phyloP scores from a whole-genome alignment of 1,139 yeast species.

The Diutina catenulata region DNA sequence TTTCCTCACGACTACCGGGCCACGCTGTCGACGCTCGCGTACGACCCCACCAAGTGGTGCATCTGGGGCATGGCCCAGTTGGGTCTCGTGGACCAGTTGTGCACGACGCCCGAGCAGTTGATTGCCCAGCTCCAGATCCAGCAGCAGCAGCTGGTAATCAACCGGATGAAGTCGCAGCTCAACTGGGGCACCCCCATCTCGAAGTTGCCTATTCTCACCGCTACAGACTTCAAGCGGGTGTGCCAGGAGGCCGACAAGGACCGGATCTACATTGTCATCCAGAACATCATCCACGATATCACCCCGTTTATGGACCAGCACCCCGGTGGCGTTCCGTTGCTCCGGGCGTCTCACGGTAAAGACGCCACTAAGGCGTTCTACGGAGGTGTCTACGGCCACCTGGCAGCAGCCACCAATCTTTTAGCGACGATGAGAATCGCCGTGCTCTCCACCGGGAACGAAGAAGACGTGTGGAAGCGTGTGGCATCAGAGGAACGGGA shows the following conservation, averaged over 20 bases:
- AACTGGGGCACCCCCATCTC: slow-evolving; percentile 75
- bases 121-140: slow-evolving; percentile 48
- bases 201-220: slow-evolving; percentile 42
- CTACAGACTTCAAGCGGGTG: slow-evolving; percentile 38
- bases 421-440: slow-evolving; percentile 71
- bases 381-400: slow-evolving; percentile 67
- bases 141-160: slow-evolving; percentile 52
- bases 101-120: slow-evolving; percentile 33
- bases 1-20: slow-evolving; percentile 61
- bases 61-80: slow-evolving; percentile 27
- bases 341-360: slow-evolving; percentile 53
- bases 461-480: slow-evolving; percentile 70
- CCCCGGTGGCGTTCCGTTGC: slow-evolving; percentile 57
- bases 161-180: slow-evolving; percentile 46
- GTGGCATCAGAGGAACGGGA: slow-evolving; percentile 33
- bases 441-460: slow-evolving; percentile 66
- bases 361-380: slow-evolving; percentile 65
- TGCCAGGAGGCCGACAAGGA: slow-evolving; percentile 24
- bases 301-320: slow-evolving; percentile 65
- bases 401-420: slow-evolving; percentile 61
- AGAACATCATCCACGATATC: slow-evolving; percentile 57
- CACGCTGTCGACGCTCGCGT: slow-evolving; percentile 33
- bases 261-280: slow-evolving; percentile 31
- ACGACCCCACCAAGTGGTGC: slow-evolving; percentile 62
- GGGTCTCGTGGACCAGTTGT: slow-evolving; percentile 26